Evolutionary conservation across 768 basidiomycete species (phyloP), one percentile per base, ranked within the genome.

Genomic region (Galerina sulciceps): DNA sequence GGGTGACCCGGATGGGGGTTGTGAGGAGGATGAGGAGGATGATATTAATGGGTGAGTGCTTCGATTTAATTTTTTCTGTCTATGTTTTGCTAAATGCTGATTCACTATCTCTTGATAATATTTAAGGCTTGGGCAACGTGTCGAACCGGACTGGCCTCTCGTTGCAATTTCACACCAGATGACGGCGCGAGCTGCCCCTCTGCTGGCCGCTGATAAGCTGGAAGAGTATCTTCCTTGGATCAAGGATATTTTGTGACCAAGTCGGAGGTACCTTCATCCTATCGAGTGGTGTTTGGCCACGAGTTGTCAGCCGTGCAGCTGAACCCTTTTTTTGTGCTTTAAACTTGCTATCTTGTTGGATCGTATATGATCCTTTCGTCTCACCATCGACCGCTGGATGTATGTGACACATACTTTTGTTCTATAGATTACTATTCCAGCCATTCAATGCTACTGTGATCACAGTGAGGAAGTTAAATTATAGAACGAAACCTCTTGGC

Each of bases 101-200:
- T 14, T 46, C 10, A 35, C 42, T 15, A 37, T 26, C 17, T 42
- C 10, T 55, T 48, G 26, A 8, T 31, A 8, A 31, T 31, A 31
- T 31, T 8, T 5, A 31, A 31, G 26, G 26, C 26, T 31, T 31
- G n/a, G 20, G 37, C 35, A 46, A 43, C 4, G 2, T 2, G 34
- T 10, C 14, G 23, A 44, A 48, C 34, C n/a, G 23, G 58, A 34
- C 42, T 73, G 71, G 72, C 72, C 72, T 4, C 57, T 75, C 18
- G 60, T 66, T 13, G 69, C 64, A 35, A 61, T 70, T 17, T 70
- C 71, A 15, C 74, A 75, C 53, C 74, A 74, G 46, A 65, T 72
- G 67, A 67, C 63, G 11, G 60, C 68, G 20, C 59, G 67, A 20
- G 62, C 62, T 6, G 58, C 47, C n/a, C 57, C 60, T 22, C 42